Conservation (phyloP, 352 stramenopile species). For the Phytopythium kandeliae region DNA sequence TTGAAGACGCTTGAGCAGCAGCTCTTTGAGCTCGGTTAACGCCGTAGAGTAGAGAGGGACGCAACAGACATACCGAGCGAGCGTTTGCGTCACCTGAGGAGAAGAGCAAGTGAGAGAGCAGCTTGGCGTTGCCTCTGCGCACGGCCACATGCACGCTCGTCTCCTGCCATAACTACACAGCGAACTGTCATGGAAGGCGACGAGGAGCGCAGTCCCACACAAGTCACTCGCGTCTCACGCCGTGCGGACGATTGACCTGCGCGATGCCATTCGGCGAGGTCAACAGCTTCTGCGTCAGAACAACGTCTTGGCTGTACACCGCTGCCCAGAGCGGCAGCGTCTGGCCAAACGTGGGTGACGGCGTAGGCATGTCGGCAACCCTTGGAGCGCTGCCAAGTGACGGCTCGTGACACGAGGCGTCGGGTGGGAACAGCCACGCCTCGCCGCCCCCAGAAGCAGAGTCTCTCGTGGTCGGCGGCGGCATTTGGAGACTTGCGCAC, state of each 20-base stretch:
- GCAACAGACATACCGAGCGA: slow-evolving; percentile 22
- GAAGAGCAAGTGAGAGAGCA: slow-evolving; percentile 53
- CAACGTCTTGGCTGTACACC: slow-evolving; percentile 39
- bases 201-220: not conserved
- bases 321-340: slow-evolving; percentile 51
- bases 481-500: not conserved
- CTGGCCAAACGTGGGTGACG: slow-evolving; percentile 37
- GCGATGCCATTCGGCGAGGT: slow-evolving; percentile 11
- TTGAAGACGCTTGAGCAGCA: too few species aligned
- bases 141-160: slow-evolving; percentile 59
- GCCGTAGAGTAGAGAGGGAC: too few species aligned
- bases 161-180: slow-evolving; percentile 44
- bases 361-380: slow-evolving; percentile 7
- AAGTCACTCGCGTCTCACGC: slow-evolving; percentile 14
- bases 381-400: slow-evolving; percentile 1
- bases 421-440: slow-evolving; percentile 9
- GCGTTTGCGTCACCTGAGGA: slow-evolving; percentile 34
- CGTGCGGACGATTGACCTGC: slow-evolving; percentile 50
- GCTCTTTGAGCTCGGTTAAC: too few species aligned
- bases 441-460: too few species aligned
- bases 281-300: slow-evolving; percentile 34
- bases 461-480: not conserved
- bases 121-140: slow-evolving; percentile 40
- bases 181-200: not conserved
- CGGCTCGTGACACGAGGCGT: slow-evolving; percentile 10